Percentiles rank a stretch among this genome's conserved stretches.
Conservation (phyloP, 2,329 filamentous ascomycete genomes). For the Beauveria brongniartii region DNA sequence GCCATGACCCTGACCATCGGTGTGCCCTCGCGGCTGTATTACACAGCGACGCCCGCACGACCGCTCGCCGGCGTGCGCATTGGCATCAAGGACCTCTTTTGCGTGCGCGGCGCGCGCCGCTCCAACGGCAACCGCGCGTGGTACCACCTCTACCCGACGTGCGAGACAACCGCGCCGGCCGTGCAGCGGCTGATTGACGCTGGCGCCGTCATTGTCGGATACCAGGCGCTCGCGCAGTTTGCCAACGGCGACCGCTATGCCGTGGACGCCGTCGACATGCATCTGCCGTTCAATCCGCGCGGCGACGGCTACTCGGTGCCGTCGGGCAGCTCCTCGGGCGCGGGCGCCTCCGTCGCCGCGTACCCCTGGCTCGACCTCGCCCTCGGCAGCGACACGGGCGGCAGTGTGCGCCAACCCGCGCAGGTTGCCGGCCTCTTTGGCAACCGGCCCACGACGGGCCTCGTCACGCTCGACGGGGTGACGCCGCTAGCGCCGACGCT, state of each 20-base stretch:
- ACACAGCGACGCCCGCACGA: conserved; percentile 40
- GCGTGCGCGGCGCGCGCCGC: conserved; percentile 43
- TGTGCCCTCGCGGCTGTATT: conserved; percentile 55
- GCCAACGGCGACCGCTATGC: conserved; percentile 32
- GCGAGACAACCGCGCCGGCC: conserved; percentile 36
- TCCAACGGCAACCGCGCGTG: conserved; percentile 47
- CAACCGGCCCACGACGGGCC: conserved; percentile 12
- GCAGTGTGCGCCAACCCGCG: conserved; percentile 14
- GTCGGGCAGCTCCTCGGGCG: conserved; percentile 16
- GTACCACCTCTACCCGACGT: conserved; percentile 40
- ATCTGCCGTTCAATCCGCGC: conserved; percentile 18
- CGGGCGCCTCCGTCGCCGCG: conserved; percentile 16
- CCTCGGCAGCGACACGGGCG: conserved; percentile 17
- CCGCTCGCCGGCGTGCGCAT: conserved; percentile 42
- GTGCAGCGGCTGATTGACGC: conserved; percentile 49
- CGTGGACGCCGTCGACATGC: conserved; percentile 29
- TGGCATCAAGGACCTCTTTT: conserved; percentile 44
- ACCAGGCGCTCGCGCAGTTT: conserved; percentile 34
- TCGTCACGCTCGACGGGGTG: conserved; percentile 10
- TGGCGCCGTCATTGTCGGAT: conserved; percentile 41
- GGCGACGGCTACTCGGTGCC: conserved; percentile 18
- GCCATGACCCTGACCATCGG: conserved; percentile 25
- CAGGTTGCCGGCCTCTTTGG: conserved; percentile 12
- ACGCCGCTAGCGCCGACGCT: conserved; percentile 12
- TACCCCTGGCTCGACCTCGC: conserved; percentile 20